Base-by-base conservation (phyloP, 805 yeast genomes). In the Ascoidea rubescens region DNA sequence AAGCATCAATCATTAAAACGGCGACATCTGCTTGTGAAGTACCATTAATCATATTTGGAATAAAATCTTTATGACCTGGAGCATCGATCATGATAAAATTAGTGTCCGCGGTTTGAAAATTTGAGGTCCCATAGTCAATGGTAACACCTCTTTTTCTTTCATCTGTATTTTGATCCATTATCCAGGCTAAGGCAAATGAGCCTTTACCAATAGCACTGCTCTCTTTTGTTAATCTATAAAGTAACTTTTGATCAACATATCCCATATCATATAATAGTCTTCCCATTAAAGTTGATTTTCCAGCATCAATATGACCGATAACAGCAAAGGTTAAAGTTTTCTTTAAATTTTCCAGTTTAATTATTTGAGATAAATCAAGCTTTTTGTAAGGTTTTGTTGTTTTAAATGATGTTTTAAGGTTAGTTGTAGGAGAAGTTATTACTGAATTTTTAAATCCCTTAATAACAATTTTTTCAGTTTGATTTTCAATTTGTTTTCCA, bases 281-380 rank as follows among this genome's bases (percentile, higher is more conserved):
- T 5, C 95, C 95, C 77, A 85, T 78, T 50, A 86, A 70, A 1
- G 95, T 86, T 2, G 89, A 82, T 60, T 86, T 86, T 14, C 95
- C 95, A 0, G 91, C 87, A 64, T 86, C 95, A 5, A 86, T 91
- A 64, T 86, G 95, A 8, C 95, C 93, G 57, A 86, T 83, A 4
- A 86, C 88, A 42, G 85, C 89, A 59, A 84, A 84, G n/a, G 84
- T 77, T 50, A 81, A 67, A 52, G 71, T 75, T 1, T 86, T 84
- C 58, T 80, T 80, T 51, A 57, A 52, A 5, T 56, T 55, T 56
- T 70, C 68, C 7, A 63, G 57, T 4, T 61, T 51, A 31, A 77
- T 56, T 57, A 73, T 76, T 30, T 65, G 54, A 12, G 59, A 63
- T 5, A 80, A 51, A 57, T 79, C 72, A 8, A 77, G 62, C 50